Base-by-base conservation (phyloP, 495 filamentous ascomycete genomes). In the Trichoderma virens region DNA sequence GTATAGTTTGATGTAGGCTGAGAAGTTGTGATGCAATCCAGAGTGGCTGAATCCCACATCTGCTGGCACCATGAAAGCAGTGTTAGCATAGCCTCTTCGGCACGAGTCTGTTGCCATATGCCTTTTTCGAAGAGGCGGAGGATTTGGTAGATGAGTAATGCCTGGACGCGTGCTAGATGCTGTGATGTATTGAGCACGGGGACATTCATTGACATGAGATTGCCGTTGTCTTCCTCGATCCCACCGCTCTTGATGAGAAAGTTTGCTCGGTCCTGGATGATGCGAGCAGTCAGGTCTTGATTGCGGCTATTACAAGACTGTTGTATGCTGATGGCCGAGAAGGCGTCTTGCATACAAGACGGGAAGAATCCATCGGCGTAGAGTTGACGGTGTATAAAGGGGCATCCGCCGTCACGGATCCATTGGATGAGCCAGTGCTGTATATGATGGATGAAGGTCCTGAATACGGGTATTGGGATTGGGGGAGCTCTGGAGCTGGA, bases 381-480 rank as follows among this genome's bases (percentile, higher is more conserved):
- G 2, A 79, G 64, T 18, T 69, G 71, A 7, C 69, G 65, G 62
- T 82, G 79, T 30, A 82, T 74, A 62, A 80, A 78, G 18, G 65
- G 39, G 32, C 67, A 71, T 27, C 38, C 54, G 32, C 70, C 71
- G 11, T 65, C 62, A 16, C 39, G 28, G 7, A 63, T 65, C 71
- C 73, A 75, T 25, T 67, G 59, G 18, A 47, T 32, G 13, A 72
- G 63, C 67, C 66, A 65, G 27, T 27, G 13, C 30, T 64, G 51
- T 3, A 73, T 35, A 8, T 47, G 45, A 16, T 61, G 16, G 11
- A 67, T 56, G n/a, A 61, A 45, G 67, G 8, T 61, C 41, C 34
- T 66, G n/a, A 30, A 63, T 23, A 30, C 35, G n/a, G 18, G 5
- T 16, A 6, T 27, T 14, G 62, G 20, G 62, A 16, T 43, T 13